Percentiles rank a stretch among this genome's conserved stretches.
phyloP scores from a whole-genome alignment of 192 early-diverging fungal species.

The Phycomyces blakesleeanus region DNA sequence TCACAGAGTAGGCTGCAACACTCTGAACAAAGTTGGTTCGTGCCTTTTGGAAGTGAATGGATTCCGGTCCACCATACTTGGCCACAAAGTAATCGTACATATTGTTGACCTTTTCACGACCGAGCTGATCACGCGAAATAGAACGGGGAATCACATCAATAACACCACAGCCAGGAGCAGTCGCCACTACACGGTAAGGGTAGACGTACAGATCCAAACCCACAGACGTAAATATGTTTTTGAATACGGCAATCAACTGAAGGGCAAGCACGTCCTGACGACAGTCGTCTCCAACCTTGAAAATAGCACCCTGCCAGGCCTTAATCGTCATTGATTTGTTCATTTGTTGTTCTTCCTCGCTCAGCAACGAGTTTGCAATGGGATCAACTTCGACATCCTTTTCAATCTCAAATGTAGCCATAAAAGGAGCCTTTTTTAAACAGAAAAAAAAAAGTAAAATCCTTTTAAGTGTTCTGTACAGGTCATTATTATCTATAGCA shows the following conservation, averaged over 20 bases:
- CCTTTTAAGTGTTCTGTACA: not conserved
- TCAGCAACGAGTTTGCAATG: conserved; percentile 40
- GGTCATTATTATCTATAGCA: not conserved
- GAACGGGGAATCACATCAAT: conserved; percentile 98
- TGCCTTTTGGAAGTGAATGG: conserved; percentile 84
- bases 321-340: conserved; percentile 39
- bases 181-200: conserved; percentile 97
- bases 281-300: conserved; percentile 99
- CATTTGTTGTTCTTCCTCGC: conserved; percentile 33
- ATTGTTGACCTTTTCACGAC: conserved; percentile 96
- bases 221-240: conserved; percentile 86
- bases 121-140: conserved; percentile 95
- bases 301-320: conserved; percentile 86
- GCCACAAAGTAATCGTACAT: conserved; percentile 95
- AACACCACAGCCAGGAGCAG: conserved; percentile 94
- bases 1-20: conserved; percentile 92
- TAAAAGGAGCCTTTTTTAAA: conserved; percentile 98
- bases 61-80: conserved; percentile 86
- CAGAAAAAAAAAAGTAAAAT: not conserved
- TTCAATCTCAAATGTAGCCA: conserved; percentile 94
- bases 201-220: conserved; percentile 94
- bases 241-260: conserved; percentile 97
- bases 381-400: conserved; percentile 60
- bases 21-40: conserved; percentile 93
- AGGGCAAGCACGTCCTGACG: conserved; percentile 97